Conservation (phyloP, 1,284 basidiomycete species). For the Lignosus rhinocerotis region DNA sequence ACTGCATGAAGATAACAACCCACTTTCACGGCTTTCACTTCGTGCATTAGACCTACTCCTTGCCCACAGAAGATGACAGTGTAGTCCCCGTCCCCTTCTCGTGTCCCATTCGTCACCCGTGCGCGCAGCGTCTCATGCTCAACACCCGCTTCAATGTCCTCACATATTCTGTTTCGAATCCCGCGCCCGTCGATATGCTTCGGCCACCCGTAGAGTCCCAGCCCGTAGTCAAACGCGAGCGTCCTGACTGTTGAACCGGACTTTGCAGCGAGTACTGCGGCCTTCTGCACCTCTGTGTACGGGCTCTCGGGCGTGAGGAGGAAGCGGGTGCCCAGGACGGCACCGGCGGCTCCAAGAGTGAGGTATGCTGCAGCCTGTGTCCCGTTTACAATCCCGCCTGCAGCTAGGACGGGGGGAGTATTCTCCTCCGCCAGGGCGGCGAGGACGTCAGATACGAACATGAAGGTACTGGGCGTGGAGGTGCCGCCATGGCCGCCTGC, state of each 20-base stretch:
- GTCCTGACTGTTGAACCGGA: slow-evolving; percentile 56
- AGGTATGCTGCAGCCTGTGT: slow-evolving; percentile 64
- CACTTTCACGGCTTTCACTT: slow-evolving; percentile 59
- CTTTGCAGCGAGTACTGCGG: slow-evolving; percentile 55
- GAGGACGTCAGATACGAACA: slow-evolving; percentile 58
- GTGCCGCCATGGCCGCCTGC: slow-evolving; percentile 71
- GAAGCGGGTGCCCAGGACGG: slow-evolving; percentile 72
- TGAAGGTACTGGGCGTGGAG: slow-evolving; percentile 56
- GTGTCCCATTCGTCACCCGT: slow-evolving; percentile 46
- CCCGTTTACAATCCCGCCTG: slow-evolving; percentile 55
- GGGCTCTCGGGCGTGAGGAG: slow-evolving; percentile 64
- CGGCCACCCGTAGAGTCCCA: slow-evolving; percentile 67
- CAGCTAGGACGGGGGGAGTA: slow-evolving; percentile 57
- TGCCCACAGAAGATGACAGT: slow-evolving; percentile 69
- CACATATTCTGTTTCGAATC: slow-evolving; percentile 55
- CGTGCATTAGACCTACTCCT: slow-evolving; percentile 58
- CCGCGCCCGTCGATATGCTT: slow-evolving; percentile 62
- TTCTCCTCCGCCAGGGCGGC: slow-evolving; percentile 40
- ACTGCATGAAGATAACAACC: neutral
- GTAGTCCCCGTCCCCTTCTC: slow-evolving; percentile 46
- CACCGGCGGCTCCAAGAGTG: slow-evolving; percentile 66
- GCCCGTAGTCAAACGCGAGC: slow-evolving; percentile 63
- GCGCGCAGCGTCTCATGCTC: slow-evolving; percentile 45
- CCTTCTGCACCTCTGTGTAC: slow-evolving; percentile 57
- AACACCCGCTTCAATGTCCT: slow-evolving; percentile 55